Evolutionary conservation across 441 rosid species (phyloP), one percentile per base, ranked within the genome.

Genomic region (Eruca vesicaria): DNA sequence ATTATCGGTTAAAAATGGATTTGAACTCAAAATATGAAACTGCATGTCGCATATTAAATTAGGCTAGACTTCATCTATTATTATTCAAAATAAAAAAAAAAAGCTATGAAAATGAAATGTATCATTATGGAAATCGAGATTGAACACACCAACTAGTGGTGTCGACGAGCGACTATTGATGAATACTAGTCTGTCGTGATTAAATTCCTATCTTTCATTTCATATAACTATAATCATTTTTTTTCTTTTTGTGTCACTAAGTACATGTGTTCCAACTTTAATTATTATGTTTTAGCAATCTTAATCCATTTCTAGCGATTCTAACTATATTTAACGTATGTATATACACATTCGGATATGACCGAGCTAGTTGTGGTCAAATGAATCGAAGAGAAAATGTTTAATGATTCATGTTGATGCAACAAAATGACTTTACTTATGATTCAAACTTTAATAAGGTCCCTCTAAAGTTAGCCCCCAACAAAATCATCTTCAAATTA

Each of bases 401-500:
- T 52, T 33, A 61, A 61, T 16, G 52, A 78, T 72, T 78, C 58
- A n/a, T 57, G 65, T 71, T 72, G 55, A 78, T 59, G 77, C 73
- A 66, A 72, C 78, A 58, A 59, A 23, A 73, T 71, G 60, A 32
- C 35, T 32, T 68, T 75, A 66, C 61, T 63, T 60, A 79, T 79
- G 79, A 76, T 82, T 79, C 62, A 41, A 60, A 78, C 73, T 72
- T 48, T 68, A 36, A 59, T 77, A 72, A 64, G 76, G 76, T 77
- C 74, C 71, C 53, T 63, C 82, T 56, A 78, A 78, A 78, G 78
- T 57, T 63, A 78, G 19, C 65, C 68, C 77, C 81, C 77, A 78
- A 78, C 81, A 72, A 78, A 78, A 78, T 78, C 81, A 78, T 78
- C 81, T 66, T 61, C 81, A 67, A 72, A 72, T 66, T 78, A 72